Evolutionary conservation across 257 asterid species (phyloP), one percentile per base, ranked within the genome.

Genomic region (Fraxinus quadrangulata): DNA sequence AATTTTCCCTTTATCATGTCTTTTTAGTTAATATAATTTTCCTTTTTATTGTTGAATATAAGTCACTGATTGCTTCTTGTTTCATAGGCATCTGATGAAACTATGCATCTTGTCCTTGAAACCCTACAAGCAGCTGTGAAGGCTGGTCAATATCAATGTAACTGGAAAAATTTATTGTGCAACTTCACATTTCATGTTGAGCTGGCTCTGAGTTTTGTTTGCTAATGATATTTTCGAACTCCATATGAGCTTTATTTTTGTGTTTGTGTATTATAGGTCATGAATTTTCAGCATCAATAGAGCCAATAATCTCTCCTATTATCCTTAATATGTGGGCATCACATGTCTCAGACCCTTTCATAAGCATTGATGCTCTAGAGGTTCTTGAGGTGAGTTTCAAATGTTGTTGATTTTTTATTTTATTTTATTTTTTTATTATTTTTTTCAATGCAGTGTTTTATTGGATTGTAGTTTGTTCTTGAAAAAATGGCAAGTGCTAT

Each of bases 61-160:
- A 61, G 13, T 72, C 75, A 74, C 40, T 51, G 72, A 30, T 80
- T 75, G 17, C 49, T 85, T 70, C 80, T 47, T 88, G 76, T 81
- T 84, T 84, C 76, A 61, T 84, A 95, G 99, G 98, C 99, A 69
- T 90, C 99, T 76, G 99, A 93, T 31, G 99, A 95, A 79, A 93
- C 99, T 69, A 90, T 93, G 97, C 99, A 95, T 90, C 93, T 95
- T 73, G 94, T 90, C 76, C 97, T 93, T 83, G 99, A 95, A 85
- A 92, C 99, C 75, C 87, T 95, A 78, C 94, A 87, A 83, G 97
- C 96, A 73, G 91, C 96, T 80, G 87, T 91, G 51, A 88, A 84
- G 77, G 97, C 98, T 87, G 99, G 99, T 93, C 56, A 80, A 94
- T 84, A 36, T 79, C 63, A 83, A 26, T 77, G 67, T 77, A 54